These are phyloP conservation scores for Penicillium ucsense DNA, from an alignment of 495 filamentous ascomycete species.

Conservation along the genomic window DNA sequence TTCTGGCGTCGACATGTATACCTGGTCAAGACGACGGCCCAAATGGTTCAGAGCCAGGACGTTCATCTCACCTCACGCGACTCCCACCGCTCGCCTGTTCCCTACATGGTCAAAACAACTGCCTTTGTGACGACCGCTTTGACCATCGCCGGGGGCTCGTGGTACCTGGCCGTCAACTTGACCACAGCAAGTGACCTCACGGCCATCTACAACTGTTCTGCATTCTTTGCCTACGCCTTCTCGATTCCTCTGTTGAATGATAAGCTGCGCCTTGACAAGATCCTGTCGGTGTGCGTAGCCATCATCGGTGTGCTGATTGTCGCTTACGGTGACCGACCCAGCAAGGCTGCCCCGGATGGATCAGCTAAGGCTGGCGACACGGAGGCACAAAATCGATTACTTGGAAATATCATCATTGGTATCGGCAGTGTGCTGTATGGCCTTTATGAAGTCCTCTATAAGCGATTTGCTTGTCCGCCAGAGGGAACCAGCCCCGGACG, in stretches of 20 bases:
- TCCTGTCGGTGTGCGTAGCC: slow-evolving; percentile 72
- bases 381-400: slow-evolving; percentile 48
- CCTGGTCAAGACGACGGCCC: slow-evolving; percentile 65
- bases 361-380: slow-evolving; percentile 33
- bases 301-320: slow-evolving; percentile 84
- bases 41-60: slow-evolving; percentile 72
- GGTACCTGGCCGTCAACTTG: slow-evolving; percentile 91
- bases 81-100: slow-evolving; percentile 47
- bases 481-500: slow-evolving; percentile 72
- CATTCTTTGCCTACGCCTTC: slow-evolving; percentile 97
- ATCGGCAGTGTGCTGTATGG: slow-evolving; percentile 91
- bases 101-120: slow-evolving; percentile 69
- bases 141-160: slow-evolving; percentile 84
- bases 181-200: slow-evolving; percentile 89
- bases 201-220: slow-evolving; percentile 97
- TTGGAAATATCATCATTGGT: slow-evolving; percentile 88
- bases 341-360: slow-evolving; percentile 44
- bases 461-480: slow-evolving; percentile 82
- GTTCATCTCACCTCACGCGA: slow-evolving; percentile 41
- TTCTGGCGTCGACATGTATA: slow-evolving; percentile 81
- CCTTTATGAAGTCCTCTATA: slow-evolving; percentile 95
- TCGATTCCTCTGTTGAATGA: slow-evolving; percentile 83
- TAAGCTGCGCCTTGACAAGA: slow-evolving; percentile 68
- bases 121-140: slow-evolving; percentile 75
- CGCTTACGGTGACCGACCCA: slow-evolving; percentile 68